Evolutionary conservation across 129 eudicot species (phyloP).

Genomic region (Escallonia herrerae): DNA sequence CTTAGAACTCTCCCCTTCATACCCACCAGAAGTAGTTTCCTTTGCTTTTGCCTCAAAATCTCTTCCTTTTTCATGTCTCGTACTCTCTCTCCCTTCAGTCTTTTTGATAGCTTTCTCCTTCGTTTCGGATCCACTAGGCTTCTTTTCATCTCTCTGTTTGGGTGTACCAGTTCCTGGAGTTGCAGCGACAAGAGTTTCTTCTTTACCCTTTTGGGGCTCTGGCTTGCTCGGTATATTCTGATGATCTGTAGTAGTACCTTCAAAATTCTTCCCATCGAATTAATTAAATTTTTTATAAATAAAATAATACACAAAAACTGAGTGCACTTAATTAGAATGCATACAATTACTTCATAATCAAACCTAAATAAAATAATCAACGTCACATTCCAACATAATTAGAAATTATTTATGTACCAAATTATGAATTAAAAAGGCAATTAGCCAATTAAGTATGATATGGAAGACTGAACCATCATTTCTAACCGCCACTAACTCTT

Average conservation of each 20-base stretch:
- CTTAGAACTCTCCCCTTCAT: constrained; percentile 3
- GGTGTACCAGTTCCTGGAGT: neutral
- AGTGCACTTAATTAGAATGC: too few species aligned
- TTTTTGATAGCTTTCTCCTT: neutral
- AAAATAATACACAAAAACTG: too few species aligned
- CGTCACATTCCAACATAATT: too few species aligned
- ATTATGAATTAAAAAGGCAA: too few species aligned
- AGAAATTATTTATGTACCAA: too few species aligned
- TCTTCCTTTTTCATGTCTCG: neutral
- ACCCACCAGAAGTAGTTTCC: neutral
- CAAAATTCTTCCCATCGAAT: too few species aligned
- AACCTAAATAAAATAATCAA: too few species aligned
- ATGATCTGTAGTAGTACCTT: neutral
- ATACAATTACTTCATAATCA: too few species aligned
- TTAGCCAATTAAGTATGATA: too few species aligned
- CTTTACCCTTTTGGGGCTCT: neutral
- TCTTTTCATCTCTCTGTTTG: neutral
- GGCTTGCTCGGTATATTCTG: neutral
- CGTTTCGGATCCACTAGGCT: neutral
- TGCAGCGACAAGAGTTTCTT: neutral
- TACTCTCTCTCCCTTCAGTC: constrained; percentile 2
- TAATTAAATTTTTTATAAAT: too few species aligned
- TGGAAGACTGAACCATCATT: too few species aligned
- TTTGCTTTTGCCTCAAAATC: neutral
- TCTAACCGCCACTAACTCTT: too few species aligned